phyloP scores from a whole-genome alignment of 768 basidiomycete species.

The Agaricus subrufescens region DNA sequence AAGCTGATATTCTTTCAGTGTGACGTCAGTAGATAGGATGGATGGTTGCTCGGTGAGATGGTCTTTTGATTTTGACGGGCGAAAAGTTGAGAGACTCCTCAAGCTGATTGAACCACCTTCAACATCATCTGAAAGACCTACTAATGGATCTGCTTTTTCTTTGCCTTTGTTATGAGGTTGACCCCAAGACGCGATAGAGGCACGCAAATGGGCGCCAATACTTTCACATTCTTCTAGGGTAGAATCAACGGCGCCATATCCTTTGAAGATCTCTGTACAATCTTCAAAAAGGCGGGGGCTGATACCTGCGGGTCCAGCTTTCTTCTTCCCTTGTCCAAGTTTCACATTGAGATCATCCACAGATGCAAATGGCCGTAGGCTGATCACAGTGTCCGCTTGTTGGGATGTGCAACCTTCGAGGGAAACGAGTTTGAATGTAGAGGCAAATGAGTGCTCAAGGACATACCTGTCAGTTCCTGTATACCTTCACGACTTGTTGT shows the following conservation, averaged over 20 bases:
- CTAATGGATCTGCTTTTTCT: conserved; percentile 23
- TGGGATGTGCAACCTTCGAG: conserved; percentile 67
- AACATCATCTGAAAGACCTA: conserved; percentile 24
- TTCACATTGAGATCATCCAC: conserved; percentile 72
- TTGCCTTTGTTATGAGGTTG: conserved; percentile 35
- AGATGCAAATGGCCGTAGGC: conserved; percentile 74
- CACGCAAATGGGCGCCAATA: conserved; percentile 71
- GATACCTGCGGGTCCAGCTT: conserved; percentile 75
- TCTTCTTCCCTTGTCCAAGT: conserved; percentile 84
- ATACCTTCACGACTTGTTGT: conserved; percentile 54
- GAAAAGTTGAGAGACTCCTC: conserved; percentile 37
- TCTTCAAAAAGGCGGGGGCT: conserved; percentile 90
- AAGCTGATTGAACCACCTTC: conserved; percentile 66
- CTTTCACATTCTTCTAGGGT: conserved; percentile 86
- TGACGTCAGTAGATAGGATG: conserved; percentile 58
- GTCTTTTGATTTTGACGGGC: conserved; percentile 42
- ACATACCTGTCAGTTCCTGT: conserved; percentile 72
- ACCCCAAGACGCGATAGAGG: conserved; percentile 79
- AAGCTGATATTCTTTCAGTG: conserved; percentile 94
- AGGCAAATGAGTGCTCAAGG: background rate
- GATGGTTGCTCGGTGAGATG: conserved; percentile 77
- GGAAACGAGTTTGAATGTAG: conserved; percentile 3
- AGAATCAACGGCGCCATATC: conserved; percentile 84
- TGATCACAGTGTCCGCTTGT: conserved; percentile 77
- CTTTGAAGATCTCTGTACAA: conserved; percentile 76